phyloP scores from a whole-genome alignment of 257 asterid species.

The Linaria vulgaris region DNA sequence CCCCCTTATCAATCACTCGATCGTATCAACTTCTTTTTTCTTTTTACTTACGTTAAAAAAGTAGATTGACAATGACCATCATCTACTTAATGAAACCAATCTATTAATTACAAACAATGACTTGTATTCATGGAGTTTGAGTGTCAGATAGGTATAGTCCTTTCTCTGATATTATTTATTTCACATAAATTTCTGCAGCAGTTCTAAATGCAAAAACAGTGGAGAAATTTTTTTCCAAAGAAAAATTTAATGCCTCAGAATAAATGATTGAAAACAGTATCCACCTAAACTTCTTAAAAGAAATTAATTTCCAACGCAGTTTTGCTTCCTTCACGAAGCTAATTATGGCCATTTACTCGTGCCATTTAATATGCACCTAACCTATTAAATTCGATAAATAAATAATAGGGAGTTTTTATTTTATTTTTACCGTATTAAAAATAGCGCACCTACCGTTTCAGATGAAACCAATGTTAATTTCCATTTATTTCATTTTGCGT shows the following conservation, averaged over 20 bases:
- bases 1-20: too few species aligned
- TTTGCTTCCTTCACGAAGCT: background rate
- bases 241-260: slow-evolving; percentile 13
- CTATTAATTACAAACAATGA: slow-evolving; percentile 9
- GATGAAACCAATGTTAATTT: slow-evolving; percentile 33
- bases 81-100: background rate
- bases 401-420: slow-evolving; percentile 12
- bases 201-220: slow-evolving; percentile 32
- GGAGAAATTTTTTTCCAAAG: slow-evolving; percentile 18
- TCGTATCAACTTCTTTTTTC: too few species aligned
- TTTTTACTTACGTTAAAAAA: too few species aligned
- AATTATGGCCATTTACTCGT: slow-evolving; percentile 39
- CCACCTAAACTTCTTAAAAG: slow-evolving; percentile 21
- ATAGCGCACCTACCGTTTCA: slow-evolving; percentile 41
- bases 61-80: too few species aligned
- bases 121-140: slow-evolving; percentile 21
- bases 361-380: slow-evolving; percentile 43
- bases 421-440: slow-evolving; percentile 18
- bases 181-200: slow-evolving; percentile 27
- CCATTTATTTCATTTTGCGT: slow-evolving; percentile 35
- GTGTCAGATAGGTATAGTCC: slow-evolving; percentile 25
- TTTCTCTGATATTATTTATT: slow-evolving; percentile 23
- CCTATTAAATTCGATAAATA: slow-evolving; percentile 32
- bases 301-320: background rate
- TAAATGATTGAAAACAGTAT: slow-evolving; percentile 36